Evolutionary conservation across 148 eudicot species (phyloP), one percentile per base, ranked within the genome.

Genomic region (Pouteria glomerata): DNA sequence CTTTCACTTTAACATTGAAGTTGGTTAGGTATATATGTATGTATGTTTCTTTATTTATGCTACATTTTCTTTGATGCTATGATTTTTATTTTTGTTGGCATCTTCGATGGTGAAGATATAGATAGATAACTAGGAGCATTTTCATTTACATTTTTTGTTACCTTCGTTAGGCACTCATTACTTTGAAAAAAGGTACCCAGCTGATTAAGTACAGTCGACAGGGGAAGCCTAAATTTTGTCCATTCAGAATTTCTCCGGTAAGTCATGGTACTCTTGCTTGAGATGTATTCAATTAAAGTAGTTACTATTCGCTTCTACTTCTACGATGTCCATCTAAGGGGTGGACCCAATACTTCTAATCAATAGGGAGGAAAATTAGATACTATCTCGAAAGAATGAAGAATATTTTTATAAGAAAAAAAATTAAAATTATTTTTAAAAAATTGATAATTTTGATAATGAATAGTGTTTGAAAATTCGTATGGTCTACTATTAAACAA

Each of bases 221-320:
- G 77, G 90, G 98, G 73, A 93, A 89, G 82, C 98, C 98, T 11
- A 88, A 90, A 78, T 87, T 93, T 84, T 82, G 94, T 71, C 85
- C 93, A 45, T 90, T 93, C 81, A 84, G 92, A 90, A 73, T 93
- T 79, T 90, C 96, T 71, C 68, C 92, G 74, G 96, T 86, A 73
- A 76, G 72, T 75, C 60, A 69, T 52, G 68, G 62, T 45, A 26
- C 52, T 41, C 45, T 24, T 14, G 14, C 27, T 57, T 70, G 30
- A 35, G 27, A 30, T 70, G 10, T 10, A 39, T n/a, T n/a, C n/a
- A n/a, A n/a, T n/a, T n/a, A n/a, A n/a, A n/a, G n/a, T n/a, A n/a
- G n/a, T n/a, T n/a, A n/a, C n/a, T n/a, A n/a, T n/a, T n/a, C n/a
- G n/a, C n/a, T n/a, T n/a, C n/a, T n/a, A n/a, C n/a, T n/a, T n/a